Conservation (phyloP, 108 stramenopile species). For the Aurantiochytrium sp. region DNA sequence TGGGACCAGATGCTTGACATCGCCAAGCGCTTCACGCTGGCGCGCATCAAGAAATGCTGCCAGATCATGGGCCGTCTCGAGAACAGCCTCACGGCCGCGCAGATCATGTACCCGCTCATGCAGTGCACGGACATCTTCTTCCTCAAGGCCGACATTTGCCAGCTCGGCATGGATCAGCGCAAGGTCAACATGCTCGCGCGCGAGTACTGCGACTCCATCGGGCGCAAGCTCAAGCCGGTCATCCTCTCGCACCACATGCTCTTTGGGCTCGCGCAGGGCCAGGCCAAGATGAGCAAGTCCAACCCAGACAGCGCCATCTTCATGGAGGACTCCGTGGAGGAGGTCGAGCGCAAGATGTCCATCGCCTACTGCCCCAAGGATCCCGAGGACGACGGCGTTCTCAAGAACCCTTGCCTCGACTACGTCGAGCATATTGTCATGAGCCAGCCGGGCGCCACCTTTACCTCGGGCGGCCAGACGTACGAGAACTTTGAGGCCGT, state of each 20-base stretch:
- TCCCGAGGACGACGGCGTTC: slow-evolving; percentile 50
- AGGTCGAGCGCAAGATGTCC: slow-evolving; percentile 84
- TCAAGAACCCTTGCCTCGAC: neutral
- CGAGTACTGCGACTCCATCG: slow-evolving; percentile 87
- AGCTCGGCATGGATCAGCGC: slow-evolving; percentile 95
- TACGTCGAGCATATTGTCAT: slow-evolving; percentile 34
- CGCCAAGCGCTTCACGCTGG: slow-evolving; percentile 84
- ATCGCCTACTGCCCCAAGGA: slow-evolving; percentile 81
- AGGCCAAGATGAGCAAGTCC: slow-evolving; percentile 98
- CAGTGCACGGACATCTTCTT: slow-evolving; percentile 99
- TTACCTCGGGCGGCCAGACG: slow-evolving; percentile 76
- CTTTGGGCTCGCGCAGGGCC: slow-evolving; percentile 94
- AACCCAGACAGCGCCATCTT: slow-evolving; percentile 98
- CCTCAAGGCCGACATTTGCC: slow-evolving; percentile 97
- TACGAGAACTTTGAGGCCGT: slow-evolving; percentile 73
- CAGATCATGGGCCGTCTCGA: slow-evolving; percentile 98
- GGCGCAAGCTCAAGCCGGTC: slow-evolving; percentile 85
- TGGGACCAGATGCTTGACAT: slow-evolving; percentile 87
- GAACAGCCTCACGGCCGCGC: slow-evolving; percentile 82
- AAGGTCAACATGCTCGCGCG: slow-evolving; percentile 99
- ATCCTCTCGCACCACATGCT: slow-evolving; percentile 80
- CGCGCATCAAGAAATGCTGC: slow-evolving; percentile 92
- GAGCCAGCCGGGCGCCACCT: slow-evolving; percentile 60
- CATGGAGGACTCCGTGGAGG: slow-evolving; percentile 92
- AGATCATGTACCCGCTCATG: slow-evolving; percentile 94